Base-by-base conservation (phyloP, 2,329 filamentous ascomycete species). In the Diaporthe ilicicola region DNA sequence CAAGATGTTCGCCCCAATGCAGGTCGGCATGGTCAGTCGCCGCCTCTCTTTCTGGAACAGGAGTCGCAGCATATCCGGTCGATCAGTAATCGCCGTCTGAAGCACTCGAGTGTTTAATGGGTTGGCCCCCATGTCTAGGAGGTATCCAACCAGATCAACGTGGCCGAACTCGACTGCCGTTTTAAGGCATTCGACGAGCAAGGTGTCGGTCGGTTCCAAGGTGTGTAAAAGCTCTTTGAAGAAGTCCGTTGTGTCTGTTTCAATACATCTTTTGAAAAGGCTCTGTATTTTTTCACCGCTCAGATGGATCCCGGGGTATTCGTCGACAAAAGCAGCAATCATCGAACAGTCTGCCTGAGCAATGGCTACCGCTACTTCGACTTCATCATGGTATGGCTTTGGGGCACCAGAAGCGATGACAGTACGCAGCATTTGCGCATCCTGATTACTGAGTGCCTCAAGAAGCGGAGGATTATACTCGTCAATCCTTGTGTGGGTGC, bases 171-270 rank as follows among this genome's bases (percentile, higher is more conserved):
- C 3, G 9, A 44, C 37, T 29, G 55, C 37, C 7, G 3, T 19
- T 29, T 12, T 8, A 0, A 59, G 55, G 9, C 37, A 44, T 9
- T 13, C 2, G 2, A 29, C 15, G 13, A 59, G 54, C 8, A 0
- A 29, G 0, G 2, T 0, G 0, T 12, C 2, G 2, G 10, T 12
- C 7, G 3, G 13, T 3, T 9, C 1, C n/a, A 27, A 19, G 34
- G 2, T 19, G 5, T 44, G 15, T 5, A 29, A n/a, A 4, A 44
- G 1, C 1, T 29, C 37, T n/a, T 29, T 44, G 24, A 59, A 59
- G 17, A 22, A 17, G 1, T 44, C 37, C 3, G 24, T 4, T 9
- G 24, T 19, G 15, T 29, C 24, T 2, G 7, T 3, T 19, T 44
- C 10, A 2, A 44, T 44, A 17, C 15, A 44, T 1, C 6, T 2